phyloP scores from a whole-genome alignment of 768 basidiomycete genomes.

The Mycena rebaudengoi region DNA sequence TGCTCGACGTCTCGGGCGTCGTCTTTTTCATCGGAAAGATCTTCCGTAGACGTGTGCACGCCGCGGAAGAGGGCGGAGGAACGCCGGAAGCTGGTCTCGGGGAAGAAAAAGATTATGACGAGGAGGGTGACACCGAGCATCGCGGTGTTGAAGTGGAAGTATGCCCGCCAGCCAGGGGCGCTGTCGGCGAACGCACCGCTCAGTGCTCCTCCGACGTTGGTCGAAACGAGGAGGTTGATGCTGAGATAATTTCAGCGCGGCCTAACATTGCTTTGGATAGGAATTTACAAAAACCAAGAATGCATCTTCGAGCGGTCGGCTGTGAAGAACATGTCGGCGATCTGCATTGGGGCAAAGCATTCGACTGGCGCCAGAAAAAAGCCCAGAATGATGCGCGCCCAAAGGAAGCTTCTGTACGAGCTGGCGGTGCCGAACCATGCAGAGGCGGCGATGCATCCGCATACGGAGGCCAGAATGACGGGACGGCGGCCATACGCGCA shows the following conservation, averaged over 20 bases:
- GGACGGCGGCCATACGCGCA: constrained; percentile 10
- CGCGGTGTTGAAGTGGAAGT: constrained; percentile 19
- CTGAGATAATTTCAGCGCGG: background rate
- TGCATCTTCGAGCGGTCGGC: constrained; percentile 19
- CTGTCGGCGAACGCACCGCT: constrained; percentile 19
- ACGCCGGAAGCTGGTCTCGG: constrained; percentile 15
- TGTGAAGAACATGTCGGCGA: constrained; percentile 16
- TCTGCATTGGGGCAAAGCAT: constrained; percentile 19
- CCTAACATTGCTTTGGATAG: background rate
- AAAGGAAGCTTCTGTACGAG: constrained; percentile 16
- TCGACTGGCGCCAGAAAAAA: constrained; percentile 16
- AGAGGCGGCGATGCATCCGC: constrained; percentile 12
- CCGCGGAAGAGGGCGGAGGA: constrained; percentile 16
- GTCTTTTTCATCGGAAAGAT: constrained; percentile 3
- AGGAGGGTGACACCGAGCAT: constrained; percentile 12
- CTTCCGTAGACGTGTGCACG: background rate
- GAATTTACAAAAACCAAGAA: constrained; percentile 9
- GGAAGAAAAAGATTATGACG: constrained; percentile 3
- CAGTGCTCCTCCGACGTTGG: constrained; percentile 17
- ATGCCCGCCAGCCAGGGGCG: constrained; percentile 9
- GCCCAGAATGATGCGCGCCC: constrained; percentile 13
- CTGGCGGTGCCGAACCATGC: constrained; percentile 13
- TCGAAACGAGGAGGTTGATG: constrained; percentile 16
- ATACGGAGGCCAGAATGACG: constrained; percentile 5
- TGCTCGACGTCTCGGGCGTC: background rate